These are phyloP conservation scores for Candida boleticola DNA, from an alignment of 805 yeast species.

Conservation along the genomic window DNA sequence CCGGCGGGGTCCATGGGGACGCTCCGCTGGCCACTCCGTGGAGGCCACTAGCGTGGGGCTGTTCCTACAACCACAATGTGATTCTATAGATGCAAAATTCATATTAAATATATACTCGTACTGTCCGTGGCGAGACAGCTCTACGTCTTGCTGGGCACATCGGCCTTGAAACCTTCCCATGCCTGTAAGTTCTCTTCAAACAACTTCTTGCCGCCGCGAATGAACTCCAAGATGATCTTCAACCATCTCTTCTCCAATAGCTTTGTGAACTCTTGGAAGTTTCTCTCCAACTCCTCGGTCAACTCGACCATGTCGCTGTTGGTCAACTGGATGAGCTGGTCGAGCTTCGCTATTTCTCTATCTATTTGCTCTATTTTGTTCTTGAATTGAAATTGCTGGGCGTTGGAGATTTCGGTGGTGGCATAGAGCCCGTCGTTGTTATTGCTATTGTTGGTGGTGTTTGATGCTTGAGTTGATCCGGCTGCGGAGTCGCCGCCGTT, in stretches of 20 bases:
- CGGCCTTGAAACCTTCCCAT: conserved; percentile 34
- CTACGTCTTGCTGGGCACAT: no score
- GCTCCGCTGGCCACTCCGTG: no score
- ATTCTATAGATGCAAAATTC: no score
- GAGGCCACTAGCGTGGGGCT: no score
- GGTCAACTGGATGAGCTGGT: conserved; percentile 46
- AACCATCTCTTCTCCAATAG: conserved; percentile 44
- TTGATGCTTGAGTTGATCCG: not conserved
- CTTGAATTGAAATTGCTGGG: conserved; percentile 18
- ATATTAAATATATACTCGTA: no score
- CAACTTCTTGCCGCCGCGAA: conserved; percentile 31
- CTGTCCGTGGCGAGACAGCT: no score
- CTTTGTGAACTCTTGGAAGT: conserved; percentile 33
- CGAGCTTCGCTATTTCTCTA: conserved; percentile 42
- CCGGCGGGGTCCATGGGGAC: no score
- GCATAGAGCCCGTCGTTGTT: not conserved
- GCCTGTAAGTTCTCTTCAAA: conserved; percentile 28
- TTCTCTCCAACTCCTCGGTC: conserved; percentile 42
- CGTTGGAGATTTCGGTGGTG: conserved; percentile 3
- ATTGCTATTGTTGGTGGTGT: not conserved
- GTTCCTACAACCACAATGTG: no score
- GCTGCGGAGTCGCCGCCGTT: not conserved
- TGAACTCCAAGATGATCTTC: conserved; percentile 33
- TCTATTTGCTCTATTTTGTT: conserved; percentile 34
- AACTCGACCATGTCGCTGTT: conserved; percentile 43